These are phyloP conservation scores for Coemansia asiatica DNA, from an alignment of 192 early-diverging fungal genomes.

Conservation along the genomic window DNA sequence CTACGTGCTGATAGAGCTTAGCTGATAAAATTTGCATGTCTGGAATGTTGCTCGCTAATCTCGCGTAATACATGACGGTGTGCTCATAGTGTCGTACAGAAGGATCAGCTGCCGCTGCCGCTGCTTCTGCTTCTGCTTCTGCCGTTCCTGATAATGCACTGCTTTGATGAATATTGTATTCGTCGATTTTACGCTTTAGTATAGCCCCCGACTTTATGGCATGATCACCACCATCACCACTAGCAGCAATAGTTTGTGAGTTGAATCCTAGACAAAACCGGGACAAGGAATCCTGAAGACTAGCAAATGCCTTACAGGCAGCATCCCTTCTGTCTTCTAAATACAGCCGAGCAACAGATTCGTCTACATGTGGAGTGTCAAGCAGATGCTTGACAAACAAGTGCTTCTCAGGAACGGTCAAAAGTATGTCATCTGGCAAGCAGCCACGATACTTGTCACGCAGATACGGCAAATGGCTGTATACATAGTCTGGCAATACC, in stretches of 20 bases:
- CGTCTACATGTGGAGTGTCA: constrained; percentile 20
- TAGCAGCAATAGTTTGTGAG: background rate
- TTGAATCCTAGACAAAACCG: background rate
- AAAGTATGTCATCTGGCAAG: constrained; percentile 25
- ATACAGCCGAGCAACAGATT: constrained; percentile 3
- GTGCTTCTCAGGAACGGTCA: constrained; percentile 25
- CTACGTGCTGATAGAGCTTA: background rate
- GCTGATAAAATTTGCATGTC: constrained; percentile 4
- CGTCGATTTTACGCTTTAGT: background rate
- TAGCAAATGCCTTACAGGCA: background rate
- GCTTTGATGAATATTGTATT: background rate
- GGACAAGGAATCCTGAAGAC: constrained; percentile 3
- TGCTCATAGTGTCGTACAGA: background rate
- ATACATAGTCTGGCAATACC: constrained; percentile 72
- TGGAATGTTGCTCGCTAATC: background rate
- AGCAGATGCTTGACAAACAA: constrained; percentile 41
- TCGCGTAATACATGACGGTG: constrained; percentile 21
- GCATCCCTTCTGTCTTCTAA: constrained; percentile 7
- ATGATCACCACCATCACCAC: too few species aligned
- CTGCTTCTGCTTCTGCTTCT: too few species aligned
- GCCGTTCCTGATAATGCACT: too few species aligned
- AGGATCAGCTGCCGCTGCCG: background rate
- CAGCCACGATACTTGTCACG: constrained; percentile 62
- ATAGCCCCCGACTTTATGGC: too few species aligned
- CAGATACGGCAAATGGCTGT: constrained; percentile 73